Evolutionary conservation across 768 basidiomycete genomes (phyloP).

Genomic region (Dioszegia aurantiaca): DNA sequence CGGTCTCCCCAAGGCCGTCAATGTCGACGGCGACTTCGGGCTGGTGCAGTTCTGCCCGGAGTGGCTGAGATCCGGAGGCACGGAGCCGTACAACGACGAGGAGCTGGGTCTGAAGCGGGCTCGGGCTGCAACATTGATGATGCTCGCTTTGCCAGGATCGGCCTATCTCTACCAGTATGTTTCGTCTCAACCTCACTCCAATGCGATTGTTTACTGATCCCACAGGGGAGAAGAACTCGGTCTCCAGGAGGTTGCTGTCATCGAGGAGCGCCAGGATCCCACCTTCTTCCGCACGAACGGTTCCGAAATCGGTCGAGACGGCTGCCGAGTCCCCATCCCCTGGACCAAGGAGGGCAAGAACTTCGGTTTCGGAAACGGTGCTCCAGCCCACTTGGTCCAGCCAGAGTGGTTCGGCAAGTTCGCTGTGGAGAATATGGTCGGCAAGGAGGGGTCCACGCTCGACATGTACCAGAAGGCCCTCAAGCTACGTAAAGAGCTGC

Average conservation of each 20-base stretch:
- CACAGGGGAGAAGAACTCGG: conserved; percentile 42
- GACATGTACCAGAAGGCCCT: conserved; percentile 36
- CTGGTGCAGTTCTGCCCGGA: conserved; percentile 7
- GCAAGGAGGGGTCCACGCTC: conserved; percentile 21
- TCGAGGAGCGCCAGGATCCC: conserved; percentile 38
- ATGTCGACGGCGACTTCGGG: neutral
- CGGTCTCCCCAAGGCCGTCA: conserved; percentile 23
- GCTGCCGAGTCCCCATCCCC: conserved; percentile 42
- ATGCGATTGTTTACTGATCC: neutral
- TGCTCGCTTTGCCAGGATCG: conserved; percentile 39
- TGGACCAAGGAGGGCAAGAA: conserved; percentile 21
- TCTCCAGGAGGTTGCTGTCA: conserved; percentile 33
- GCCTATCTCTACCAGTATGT: conserved; percentile 44
- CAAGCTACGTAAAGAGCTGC: conserved; percentile 21
- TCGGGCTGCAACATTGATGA: conserved; percentile 34
- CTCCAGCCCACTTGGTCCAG: conserved; percentile 29
- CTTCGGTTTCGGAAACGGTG: conserved; percentile 29
- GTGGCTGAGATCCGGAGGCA: conserved; percentile 5
- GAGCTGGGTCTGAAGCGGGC: conserved; percentile 28
- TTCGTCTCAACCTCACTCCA: neutral
- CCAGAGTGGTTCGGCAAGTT: conserved; percentile 26
- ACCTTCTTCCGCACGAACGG: conserved; percentile 35
- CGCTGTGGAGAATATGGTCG: conserved; percentile 21
- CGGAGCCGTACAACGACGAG: conserved; percentile 16
- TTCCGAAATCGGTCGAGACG: conserved; percentile 41